Conservation (phyloP, 805 yeast genomes). For the Hermanozyma aechmeae region DNA sequence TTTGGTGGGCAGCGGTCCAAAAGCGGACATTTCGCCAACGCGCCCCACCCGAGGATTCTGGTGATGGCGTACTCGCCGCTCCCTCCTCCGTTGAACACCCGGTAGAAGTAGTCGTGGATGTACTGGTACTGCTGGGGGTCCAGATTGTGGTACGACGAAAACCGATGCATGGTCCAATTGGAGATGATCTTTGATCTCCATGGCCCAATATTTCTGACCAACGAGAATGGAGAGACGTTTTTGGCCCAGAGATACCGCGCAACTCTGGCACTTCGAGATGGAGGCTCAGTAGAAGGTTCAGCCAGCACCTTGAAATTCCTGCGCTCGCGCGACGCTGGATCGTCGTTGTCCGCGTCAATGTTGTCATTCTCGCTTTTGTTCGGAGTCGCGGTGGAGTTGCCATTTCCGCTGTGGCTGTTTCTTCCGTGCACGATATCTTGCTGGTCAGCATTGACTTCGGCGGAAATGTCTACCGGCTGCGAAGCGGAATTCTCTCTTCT, state of each 20-base stretch:
- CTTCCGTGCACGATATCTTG: conserved; percentile 15
- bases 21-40: conserved; percentile 47
- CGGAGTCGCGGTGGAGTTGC: neutral
- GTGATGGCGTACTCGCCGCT: conserved; percentile 62
- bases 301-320: too few species aligned
- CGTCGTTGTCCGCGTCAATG: too few species aligned
- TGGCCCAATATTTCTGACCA: conserved; percentile 45
- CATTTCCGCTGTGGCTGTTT: neutral
- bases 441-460: conserved; percentile 15
- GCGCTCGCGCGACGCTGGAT: too few species aligned
- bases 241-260: conserved; percentile 38
- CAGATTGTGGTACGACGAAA: conserved; percentile 29
- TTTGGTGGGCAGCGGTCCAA: conserved; percentile 38
- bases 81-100: conserved; percentile 44
- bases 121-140: conserved; percentile 25
- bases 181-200: conserved; percentile 42
- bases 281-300: too few species aligned
- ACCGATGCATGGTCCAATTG: conserved; percentile 42
- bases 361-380: too few species aligned
- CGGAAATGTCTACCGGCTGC: conserved; percentile 6
- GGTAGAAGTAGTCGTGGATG: conserved; percentile 47
- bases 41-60: conserved; percentile 50
- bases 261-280: neutral
- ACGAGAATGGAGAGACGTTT: conserved; percentile 45
- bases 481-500: conserved; percentile 10